Percentiles rank a stretch among this genome's conserved stretches.
Conservation (phyloP, 306 rosid genomes). For the Vigna trinervia region DNA sequence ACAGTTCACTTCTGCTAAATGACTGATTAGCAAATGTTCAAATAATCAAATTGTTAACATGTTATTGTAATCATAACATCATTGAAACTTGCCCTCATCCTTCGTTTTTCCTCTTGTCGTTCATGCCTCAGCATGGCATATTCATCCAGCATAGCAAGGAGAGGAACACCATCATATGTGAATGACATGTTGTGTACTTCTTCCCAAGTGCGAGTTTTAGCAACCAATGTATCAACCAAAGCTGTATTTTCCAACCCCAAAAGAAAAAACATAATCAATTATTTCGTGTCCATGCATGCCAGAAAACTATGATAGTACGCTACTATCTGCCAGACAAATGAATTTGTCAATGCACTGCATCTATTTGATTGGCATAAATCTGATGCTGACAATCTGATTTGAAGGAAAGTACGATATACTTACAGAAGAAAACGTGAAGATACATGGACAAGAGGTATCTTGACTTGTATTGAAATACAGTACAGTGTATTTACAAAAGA, state of each 20-base stretch:
- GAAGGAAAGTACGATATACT: too few relatives aligned
- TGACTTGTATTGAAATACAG: conserved; percentile 21
- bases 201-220: conserved; percentile 93
- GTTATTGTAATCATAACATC: background rate
- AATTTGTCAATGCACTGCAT: conserved; percentile 12
- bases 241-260: conserved; percentile 54
- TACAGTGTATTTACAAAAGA: background rate
- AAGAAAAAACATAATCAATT: conserved; percentile 23
- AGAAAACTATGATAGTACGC: conserved; percentile 3
- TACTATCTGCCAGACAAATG: conserved; percentile 20
- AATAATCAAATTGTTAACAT: background rate
- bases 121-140: conserved; percentile 95
- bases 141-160: conserved; percentile 95
- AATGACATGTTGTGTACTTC: conserved; percentile 74
- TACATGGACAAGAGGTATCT: too few relatives aligned
- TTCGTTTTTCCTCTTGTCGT: conserved; percentile 88
- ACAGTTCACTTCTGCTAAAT: background rate
- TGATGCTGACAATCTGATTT: background rate
- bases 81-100: conserved; percentile 66
- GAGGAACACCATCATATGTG: conserved; percentile 89
- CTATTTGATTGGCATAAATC: conserved; percentile 17
- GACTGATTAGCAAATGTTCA: background rate
- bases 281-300: conserved; percentile 24
- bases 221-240: conserved; percentile 82
- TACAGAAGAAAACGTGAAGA: too few relatives aligned